A percentile compares a stretch with the other conserved stretches of the same genome.
These are phyloP conservation scores for Phaeosphaeriaceae sp. DNA, from an alignment of 2,329 filamentous ascomycete species.

Conservation along the genomic window DNA sequence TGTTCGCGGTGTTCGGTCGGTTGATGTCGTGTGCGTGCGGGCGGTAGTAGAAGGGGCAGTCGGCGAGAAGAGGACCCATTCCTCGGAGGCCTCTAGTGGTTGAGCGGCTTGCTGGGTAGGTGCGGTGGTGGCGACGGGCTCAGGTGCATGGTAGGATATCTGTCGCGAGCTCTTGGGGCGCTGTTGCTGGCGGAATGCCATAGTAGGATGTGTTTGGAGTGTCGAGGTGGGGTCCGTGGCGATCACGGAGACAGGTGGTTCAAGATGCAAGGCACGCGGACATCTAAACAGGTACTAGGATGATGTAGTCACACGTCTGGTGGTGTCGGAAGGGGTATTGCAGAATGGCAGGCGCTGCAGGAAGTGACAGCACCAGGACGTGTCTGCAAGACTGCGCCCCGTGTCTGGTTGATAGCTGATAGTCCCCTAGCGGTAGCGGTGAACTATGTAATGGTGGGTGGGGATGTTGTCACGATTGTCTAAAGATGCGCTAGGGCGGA, in stretches of 20 bases:
- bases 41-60: conserved; percentile 69
- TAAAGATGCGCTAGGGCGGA: conserved; percentile 21
- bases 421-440: conserved; percentile 24
- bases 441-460: conserved; percentile 13
- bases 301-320: background rate
- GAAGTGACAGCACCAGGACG: conserved; percentile 3
- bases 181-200: conserved; percentile 51
- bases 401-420: conserved; percentile 19
- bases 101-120: conserved; percentile 50
- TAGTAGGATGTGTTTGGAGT: conserved; percentile 22
- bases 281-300: conserved; percentile 14
- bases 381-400: conserved; percentile 30
- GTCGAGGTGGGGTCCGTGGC: conserved; percentile 19
- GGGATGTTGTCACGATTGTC: conserved; percentile 21
- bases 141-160: conserved; percentile 42
- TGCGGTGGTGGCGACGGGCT: conserved; percentile 31
- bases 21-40: conserved; percentile 72
- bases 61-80: conserved; percentile 93
- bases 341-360: background rate
- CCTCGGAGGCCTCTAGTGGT: conserved; percentile 75
- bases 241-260: conserved; percentile 19
- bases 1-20: conserved; percentile 69
- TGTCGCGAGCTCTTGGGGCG: conserved; percentile 45
- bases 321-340: background rate
- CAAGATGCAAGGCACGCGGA: conserved; percentile 25